phyloP scores from a whole-genome alignment of 2,329 filamentous ascomycete genomes.

The Xylaria sp. region DNA sequence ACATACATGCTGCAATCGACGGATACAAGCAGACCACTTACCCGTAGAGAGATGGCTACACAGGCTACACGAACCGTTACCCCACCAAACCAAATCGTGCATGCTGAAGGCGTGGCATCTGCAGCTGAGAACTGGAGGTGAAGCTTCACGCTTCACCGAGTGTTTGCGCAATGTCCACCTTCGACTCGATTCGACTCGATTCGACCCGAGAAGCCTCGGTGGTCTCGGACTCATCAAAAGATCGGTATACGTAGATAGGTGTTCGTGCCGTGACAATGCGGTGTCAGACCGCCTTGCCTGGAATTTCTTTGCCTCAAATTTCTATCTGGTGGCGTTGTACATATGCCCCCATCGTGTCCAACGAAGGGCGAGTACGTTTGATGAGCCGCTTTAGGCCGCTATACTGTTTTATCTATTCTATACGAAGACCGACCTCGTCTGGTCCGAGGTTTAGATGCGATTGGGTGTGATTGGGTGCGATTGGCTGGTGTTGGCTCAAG shows the following conservation, averaged over 20 bases:
- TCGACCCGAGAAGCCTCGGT: constrained; percentile 5
- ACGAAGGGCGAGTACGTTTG: not conserved
- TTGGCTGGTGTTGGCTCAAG: constrained; percentile 18
- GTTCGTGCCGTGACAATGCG: constrained; percentile 23
- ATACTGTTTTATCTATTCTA: constrained; percentile 1
- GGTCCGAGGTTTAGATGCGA: not conserved
- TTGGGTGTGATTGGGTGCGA: constrained; percentile 18
- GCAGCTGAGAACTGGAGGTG: constrained; percentile 31
- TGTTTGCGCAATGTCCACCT: constrained; percentile 27
- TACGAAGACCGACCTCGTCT: constrained; percentile 10
- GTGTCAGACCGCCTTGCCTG: constrained; percentile 30
- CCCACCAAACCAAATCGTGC: constrained; percentile 15
- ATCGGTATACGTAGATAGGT: not conserved
- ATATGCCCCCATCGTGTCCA: constrained; percentile 5
- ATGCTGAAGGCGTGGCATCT: constrained; percentile 28
- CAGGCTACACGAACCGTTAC: not conserved
- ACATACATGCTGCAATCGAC: constrained; percentile 11
- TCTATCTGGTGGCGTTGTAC: constrained; percentile 12
- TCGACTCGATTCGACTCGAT: too few relatives aligned
- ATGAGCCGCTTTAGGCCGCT: constrained; percentile 15
- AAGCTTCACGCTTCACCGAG: constrained; percentile 37
- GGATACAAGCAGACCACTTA: constrained; percentile 5
- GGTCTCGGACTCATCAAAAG: constrained; percentile 2
- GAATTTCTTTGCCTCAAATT: constrained; percentile 23
- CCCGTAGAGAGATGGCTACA: not conserved